Percentiles rank a stretch among this genome's conserved stretches.
Evolutionary conservation across 2,329 filamentous ascomycete genomes (phyloP).

Genomic region (Pseudocercospora macadamiae): DNA sequence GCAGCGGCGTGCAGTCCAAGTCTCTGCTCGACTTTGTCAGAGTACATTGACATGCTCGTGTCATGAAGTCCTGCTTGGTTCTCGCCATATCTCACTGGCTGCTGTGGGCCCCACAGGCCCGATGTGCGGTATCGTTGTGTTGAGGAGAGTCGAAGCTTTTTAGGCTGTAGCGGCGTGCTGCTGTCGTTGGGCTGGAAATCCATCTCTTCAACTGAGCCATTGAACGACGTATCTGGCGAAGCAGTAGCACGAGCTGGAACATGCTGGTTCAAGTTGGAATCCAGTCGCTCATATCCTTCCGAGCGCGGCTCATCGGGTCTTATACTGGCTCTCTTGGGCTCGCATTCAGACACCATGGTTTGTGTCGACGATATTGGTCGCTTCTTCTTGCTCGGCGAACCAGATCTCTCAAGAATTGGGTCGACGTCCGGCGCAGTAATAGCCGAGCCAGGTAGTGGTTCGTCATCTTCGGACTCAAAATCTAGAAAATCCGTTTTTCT

Average conservation of each 20-base stretch:
- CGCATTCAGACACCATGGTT: conserved; percentile 25
- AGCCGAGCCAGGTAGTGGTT: conserved; percentile 16
- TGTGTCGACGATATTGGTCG: conserved; percentile 21
- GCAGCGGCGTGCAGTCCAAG: conserved; percentile 36
- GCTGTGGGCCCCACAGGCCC: conserved; percentile 9
- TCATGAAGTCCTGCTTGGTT: conserved; percentile 3
- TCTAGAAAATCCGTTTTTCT: conserved; percentile 43
- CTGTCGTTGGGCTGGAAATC: conserved; percentile 19
- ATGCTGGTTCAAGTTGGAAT: conserved; percentile 21
- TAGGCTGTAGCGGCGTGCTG: conserved; percentile 21
- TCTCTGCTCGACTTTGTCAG: conserved; percentile 34
- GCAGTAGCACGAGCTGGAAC: background rate
- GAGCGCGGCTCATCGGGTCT: conserved; percentile 23
- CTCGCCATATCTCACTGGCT: background rate
- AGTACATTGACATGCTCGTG: conserved; percentile 14
- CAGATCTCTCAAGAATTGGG: conserved; percentile 14
- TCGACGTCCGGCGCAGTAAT: conserved; percentile 18
- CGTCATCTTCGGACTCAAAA: conserved; percentile 33
- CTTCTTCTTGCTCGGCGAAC: conserved; percentile 28
- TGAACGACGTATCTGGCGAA: conserved; percentile 31
- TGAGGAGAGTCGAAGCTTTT: conserved; percentile 20
- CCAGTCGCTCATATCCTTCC: conserved; percentile 34
- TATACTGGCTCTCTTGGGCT: conserved; percentile 25
- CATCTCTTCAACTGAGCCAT: conserved; percentile 36
- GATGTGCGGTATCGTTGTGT: conserved; percentile 18